Percentiles rank a stretch among this genome's conserved stretches.
phyloP scores from a whole-genome alignment of 495 filamentous ascomycete genomes.

The Podospora sp. region DNA sequence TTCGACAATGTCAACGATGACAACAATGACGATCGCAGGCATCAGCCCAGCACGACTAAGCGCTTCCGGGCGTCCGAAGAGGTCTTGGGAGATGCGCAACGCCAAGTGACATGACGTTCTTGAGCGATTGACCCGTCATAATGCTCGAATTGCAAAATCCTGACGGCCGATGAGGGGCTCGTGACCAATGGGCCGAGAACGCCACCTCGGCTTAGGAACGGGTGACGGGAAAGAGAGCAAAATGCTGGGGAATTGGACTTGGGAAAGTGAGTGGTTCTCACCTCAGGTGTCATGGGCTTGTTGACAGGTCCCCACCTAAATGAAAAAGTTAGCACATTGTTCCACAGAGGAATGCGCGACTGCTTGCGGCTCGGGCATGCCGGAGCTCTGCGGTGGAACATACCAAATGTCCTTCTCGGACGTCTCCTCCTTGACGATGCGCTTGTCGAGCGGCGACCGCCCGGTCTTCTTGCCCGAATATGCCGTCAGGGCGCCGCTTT shows the following conservation, averaged over 20 bases:
- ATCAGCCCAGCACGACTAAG: constrained; percentile 11
- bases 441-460: constrained; percentile 94
- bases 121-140: constrained; percentile 17
- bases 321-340: constrained; percentile 12
- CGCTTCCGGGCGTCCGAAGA: constrained; percentile 19
- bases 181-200: constrained; percentile 20
- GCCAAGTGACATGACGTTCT: constrained; percentile 30
- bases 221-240: background rate
- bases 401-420: constrained; percentile 96
- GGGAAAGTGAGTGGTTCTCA: constrained; percentile 54
- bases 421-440: constrained; percentile 86
- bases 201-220: constrained; percentile 14
- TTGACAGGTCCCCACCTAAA: constrained; percentile 77
- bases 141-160: constrained; percentile 2
- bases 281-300: constrained; percentile 97
- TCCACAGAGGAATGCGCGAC: background rate
- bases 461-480: constrained; percentile 99
- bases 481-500: constrained; percentile 88
- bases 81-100: constrained; percentile 4
- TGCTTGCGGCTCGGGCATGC: background rate
- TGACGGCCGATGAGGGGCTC: constrained; percentile 15
- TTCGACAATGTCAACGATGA: constrained; percentile 3
- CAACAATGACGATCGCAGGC: constrained; percentile 28
- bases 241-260: constrained; percentile 1
- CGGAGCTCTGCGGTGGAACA: constrained; percentile 47